Evolutionary conservation across 768 basidiomycete genomes (phyloP), one percentile per base, ranked within the genome.

Genomic region (Postia placenta): DNA sequence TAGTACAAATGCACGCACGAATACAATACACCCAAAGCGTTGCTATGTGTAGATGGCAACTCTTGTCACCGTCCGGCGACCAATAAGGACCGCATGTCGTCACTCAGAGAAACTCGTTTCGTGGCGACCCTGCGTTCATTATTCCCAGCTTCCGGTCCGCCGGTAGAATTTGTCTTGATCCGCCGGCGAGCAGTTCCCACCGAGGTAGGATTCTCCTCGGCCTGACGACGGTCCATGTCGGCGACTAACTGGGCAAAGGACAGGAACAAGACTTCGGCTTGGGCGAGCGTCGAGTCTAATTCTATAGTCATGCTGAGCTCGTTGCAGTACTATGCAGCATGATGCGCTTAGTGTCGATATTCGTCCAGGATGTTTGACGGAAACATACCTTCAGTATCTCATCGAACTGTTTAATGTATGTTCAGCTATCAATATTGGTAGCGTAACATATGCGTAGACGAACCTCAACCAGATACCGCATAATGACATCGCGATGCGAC

Each of bases 261-360:
- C 2, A 95, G 75, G 75, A 91, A 98, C 19, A 99, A 76, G 14
- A 98, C 93, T 67, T 99, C 96, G 9, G 95, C 96, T 68, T 98
- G 96, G 0, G 92, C 87, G 7, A 99, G 78, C 17, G 96, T 95
- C 0, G 85, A 82, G 64, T 96, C 87, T n/a, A 98, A 79, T 64
- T 98, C 96, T 57, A 99, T 95, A 45, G 92, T 91, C 85, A 92
- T 92, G 67, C 87, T 90, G 53, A 95, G 80, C 58, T 95, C 91
- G 61, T 94, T 95, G 72, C 89, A 91, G 59, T 94, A 96, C 84
- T 87, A 56, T 25, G 25, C 15, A 15, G 15, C 7, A 33, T 15
- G 9, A 4, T 2, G 27, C 11, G 26, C 19, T 22, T 12, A 19
- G 37, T 6, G 28, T 40, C 24, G 9, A 33, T 33, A 15, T 33